These are phyloP conservation scores for Coemansia sp. DNA, from an alignment of 192 early-diverging fungal genomes.

Conservation along the genomic window DNA sequence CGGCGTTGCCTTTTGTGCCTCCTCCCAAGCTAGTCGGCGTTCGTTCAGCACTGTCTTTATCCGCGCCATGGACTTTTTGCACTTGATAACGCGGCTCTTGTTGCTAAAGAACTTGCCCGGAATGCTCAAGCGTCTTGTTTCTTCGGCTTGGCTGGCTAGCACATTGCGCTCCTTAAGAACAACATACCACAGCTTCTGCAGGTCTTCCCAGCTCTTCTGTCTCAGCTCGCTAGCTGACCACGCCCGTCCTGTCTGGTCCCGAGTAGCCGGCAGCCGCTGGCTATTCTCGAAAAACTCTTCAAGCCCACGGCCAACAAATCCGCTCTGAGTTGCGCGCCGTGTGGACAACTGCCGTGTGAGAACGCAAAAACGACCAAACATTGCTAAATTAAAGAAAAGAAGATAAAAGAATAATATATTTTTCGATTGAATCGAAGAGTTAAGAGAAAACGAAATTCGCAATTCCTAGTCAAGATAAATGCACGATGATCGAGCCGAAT, in stretches of 20 bases:
- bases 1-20: constrained; percentile 39
- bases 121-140: constrained; percentile 63
- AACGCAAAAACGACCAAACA: constrained; percentile 32
- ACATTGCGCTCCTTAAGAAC: constrained; percentile 84
- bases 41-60: constrained; percentile 81
- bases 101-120: constrained; percentile 61
- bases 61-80: constrained; percentile 81
- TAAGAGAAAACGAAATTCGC: background rate
- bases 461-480: background rate
- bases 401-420: background rate
- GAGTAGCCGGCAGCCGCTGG: constrained; percentile 54
- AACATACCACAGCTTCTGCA: constrained; percentile 95
- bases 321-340: constrained; percentile 48
- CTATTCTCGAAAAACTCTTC: constrained; percentile 67
- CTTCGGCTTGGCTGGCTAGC: constrained; percentile 72
- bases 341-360: constrained; percentile 41
- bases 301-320: constrained; percentile 59
- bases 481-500: background rate
- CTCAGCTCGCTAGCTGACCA: constrained; percentile 91
- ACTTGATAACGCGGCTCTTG: constrained; percentile 69
- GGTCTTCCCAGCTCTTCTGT: constrained; percentile 92
- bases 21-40: constrained; percentile 66
- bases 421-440: background rate
- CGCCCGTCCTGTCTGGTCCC: constrained; percentile 67
- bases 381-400: constrained; percentile 9